These are phyloP conservation scores for Sedum album DNA, from an alignment of 164 flowering plant genomes.

Conservation along the genomic window DNA sequence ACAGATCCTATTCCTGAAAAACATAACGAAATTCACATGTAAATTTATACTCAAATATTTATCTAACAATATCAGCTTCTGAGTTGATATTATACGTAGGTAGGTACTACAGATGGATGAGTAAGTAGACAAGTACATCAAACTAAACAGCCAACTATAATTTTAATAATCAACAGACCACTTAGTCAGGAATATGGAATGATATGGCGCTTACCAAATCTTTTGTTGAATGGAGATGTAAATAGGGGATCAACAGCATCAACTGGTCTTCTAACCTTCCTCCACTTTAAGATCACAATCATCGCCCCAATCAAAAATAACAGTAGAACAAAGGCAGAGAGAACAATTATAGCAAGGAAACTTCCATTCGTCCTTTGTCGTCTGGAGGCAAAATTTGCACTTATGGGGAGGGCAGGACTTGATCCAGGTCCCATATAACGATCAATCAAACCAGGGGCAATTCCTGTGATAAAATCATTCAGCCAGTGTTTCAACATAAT, in stretches of 20 bases:
- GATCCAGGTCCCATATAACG: constrained; percentile 36
- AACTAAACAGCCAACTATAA: not conserved
- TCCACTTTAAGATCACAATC: constrained; percentile 50
- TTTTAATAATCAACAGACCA: not conserved
- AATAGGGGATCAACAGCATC: constrained; percentile 69
- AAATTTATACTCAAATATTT: not conserved
- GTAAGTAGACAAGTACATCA: not conserved
- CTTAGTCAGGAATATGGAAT: not conserved
- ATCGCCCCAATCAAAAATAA: constrained; percentile 52
- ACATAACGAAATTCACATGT: not conserved
- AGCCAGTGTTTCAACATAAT: constrained; percentile 7
- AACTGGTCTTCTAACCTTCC: constrained; percentile 51
- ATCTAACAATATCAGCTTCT: not conserved
- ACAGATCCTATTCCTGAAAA: constrained; percentile 51
- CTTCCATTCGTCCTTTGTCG: constrained; percentile 48
- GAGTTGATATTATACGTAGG: not conserved
- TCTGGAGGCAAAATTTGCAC: constrained; percentile 55
- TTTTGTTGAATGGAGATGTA: constrained; percentile 55
- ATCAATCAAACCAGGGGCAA: constrained; percentile 32
- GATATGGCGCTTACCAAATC: constrained; percentile 51
- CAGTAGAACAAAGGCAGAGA: constrained; percentile 64
- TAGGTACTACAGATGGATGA: not conserved
- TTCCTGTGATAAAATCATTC: constrained; percentile 36
- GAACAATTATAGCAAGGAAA: constrained; percentile 50
- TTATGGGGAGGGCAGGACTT: constrained; percentile 56